Conservation (phyloP, 2,329 filamentous ascomycete genomes). For the Onygenales sp. region DNA sequence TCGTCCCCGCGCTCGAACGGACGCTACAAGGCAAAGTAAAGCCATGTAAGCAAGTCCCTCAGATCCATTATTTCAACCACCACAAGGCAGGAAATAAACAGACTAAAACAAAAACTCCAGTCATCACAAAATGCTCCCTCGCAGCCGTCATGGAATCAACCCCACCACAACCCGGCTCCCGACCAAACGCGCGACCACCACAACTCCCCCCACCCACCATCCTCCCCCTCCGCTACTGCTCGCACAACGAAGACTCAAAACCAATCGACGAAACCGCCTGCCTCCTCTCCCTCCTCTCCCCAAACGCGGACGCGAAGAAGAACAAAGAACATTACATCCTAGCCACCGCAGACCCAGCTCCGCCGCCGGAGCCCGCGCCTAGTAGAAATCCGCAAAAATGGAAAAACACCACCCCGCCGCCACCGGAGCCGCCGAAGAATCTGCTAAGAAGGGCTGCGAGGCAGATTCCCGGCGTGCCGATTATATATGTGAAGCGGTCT, state of each 20-base stretch:
- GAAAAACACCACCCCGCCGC: conserved; percentile 13
- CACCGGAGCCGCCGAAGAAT: conserved; percentile 18
- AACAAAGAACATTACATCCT: conserved; percentile 42
- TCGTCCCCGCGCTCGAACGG: conserved; percentile 64
- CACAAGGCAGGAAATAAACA: not conserved
- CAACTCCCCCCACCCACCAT: conserved; percentile 37
- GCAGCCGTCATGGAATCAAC: conserved; percentile 33
- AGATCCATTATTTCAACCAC: not conserved
- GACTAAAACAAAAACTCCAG: conserved; percentile 29
- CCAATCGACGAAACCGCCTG: conserved; percentile 37
- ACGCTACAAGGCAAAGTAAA: conserved; percentile 84
- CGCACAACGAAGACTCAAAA: conserved; percentile 32
- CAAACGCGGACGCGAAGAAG: conserved; percentile 26
- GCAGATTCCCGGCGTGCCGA: conserved; percentile 38
- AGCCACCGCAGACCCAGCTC: conserved; percentile 32
- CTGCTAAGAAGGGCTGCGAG: conserved; percentile 32
- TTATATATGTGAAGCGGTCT: conserved; percentile 42
- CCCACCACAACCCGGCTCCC: conserved; percentile 29
- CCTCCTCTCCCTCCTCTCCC: conserved; percentile 35
- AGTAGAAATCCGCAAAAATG: conserved; percentile 6
- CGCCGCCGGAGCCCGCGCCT: conserved; percentile 5
- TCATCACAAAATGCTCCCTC: conserved; percentile 62
- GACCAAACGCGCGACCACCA: conserved; percentile 29
- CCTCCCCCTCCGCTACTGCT: conserved; percentile 38
- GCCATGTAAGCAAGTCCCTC: conserved; percentile 45